Base-by-base conservation (phyloP, 352 stramenopile species). In the Globisporangium rhizosaccharum region DNA sequence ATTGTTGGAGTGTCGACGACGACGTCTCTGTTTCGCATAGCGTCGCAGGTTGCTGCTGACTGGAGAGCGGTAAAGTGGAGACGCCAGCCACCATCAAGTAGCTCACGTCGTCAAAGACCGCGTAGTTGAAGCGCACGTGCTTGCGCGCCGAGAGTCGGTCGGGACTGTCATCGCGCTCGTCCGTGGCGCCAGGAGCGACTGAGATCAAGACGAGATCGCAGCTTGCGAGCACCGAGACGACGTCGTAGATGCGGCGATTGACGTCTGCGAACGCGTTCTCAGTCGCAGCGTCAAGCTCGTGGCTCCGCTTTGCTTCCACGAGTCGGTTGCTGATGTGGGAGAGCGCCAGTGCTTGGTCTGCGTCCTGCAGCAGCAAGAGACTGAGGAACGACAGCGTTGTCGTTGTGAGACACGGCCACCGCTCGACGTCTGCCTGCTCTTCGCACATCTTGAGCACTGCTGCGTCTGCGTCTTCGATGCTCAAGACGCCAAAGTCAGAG, bases 221-320 rank as follows among this genome's bases (percentile, higher is more conserved):
- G 53, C 61, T 79, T 3, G 55, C 66, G 41, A 91, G 67, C 26
- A 91, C 76, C 0, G 79, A 79, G 30, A 85, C 78, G 26, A 88
- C 75, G 33, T 88, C 79, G 51, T 91, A 91, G 20, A 91, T 61
- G 0, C 81, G 79, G 4, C 81, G 79, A 52, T 78, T 77, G 14
- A 79, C 67, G 54, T 88, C 79, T 33, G 53, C 61, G 17, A 69
- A 62, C 18, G 72, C 41, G 26, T 44, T 62, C 33, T 64, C 61
- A 17, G 54, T 57, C 30, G 65, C 28, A 48, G 60, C 58, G 11
- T 57, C 54, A 30, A 46, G 26, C 18, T 17, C 59, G 25, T 72
- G 65, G 54, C 51, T 61, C 18, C 74, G 61, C 42, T 80, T 86
- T 1, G 75, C 73, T 25, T 77, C 73, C 28, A 79, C 56, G 5